phyloP scores from a whole-genome alignment of 2,329 filamentous ascomycete species.

The Aspergillus fischeri region DNA sequence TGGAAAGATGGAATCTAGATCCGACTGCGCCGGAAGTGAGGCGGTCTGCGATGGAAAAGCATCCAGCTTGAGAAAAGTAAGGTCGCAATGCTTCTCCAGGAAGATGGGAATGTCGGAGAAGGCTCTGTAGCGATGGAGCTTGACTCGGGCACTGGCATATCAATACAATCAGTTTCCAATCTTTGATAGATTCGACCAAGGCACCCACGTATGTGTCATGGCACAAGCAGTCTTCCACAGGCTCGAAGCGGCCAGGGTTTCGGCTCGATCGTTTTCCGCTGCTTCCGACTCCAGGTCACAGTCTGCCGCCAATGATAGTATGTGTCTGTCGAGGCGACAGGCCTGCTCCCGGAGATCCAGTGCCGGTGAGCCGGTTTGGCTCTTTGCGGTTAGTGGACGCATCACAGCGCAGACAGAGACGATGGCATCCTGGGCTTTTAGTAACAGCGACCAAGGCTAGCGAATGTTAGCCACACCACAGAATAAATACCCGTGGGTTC shows the following conservation, averaged over 20 bases:
- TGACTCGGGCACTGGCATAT: conserved; percentile 15
- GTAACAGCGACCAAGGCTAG: conserved; percentile 20
- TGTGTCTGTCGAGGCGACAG: background rate
- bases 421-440: conserved; percentile 18
- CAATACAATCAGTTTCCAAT: background rate
- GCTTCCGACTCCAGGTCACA: background rate
- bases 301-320: background rate
- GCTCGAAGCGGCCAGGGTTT: conserved; percentile 10
- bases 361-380: background rate
- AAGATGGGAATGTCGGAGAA: conserved; percentile 23
- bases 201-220: conserved; percentile 17
- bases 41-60: background rate
- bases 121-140: conserved; percentile 21
- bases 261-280: background rate
- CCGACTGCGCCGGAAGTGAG: background rate
- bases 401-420: conserved; percentile 1
- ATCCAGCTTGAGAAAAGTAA: conserved; percentile 15
- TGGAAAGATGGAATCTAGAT: conserved; percentile 14
- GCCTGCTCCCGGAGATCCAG: background rate
- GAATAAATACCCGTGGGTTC: no score
- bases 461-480: background rate
- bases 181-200: background rate
- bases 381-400: conserved; percentile 10
- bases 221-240: conserved; percentile 16
- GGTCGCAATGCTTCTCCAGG: conserved; percentile 21